Conservation (phyloP, 2,329 filamentous ascomycete species). For the Fusarium nisikadoi region DNA sequence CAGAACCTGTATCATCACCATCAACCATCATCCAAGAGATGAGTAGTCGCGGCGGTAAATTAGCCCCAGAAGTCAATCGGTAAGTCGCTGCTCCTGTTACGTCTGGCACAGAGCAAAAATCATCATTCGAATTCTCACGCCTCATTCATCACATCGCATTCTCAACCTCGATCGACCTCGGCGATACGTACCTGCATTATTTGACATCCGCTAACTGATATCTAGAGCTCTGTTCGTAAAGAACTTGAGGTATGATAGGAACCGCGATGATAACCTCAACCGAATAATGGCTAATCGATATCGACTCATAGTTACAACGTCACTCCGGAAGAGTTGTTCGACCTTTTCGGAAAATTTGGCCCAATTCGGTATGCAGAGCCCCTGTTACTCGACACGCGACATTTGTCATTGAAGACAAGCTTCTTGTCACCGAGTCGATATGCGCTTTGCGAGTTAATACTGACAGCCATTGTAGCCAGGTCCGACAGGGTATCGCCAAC, state of each 20-base stretch:
- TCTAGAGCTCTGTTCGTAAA: constrained; percentile 98
- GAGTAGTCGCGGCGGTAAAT: constrained; percentile 96
- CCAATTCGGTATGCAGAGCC: constrained; percentile 80
- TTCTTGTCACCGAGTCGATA: constrained; percentile 6
- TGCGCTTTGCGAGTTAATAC: constrained; percentile 25
- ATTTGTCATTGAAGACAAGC: neutral
- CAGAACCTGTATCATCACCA: constrained; percentile 48
- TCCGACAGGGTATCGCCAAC: constrained; percentile 96
- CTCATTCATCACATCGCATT: constrained; percentile 20
- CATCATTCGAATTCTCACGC: constrained; percentile 23
- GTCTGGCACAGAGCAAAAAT: constrained; percentile 17
- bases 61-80: constrained; percentile 99
- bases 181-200: neutral
- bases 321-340: constrained; percentile 96
- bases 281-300: constrained; percentile 60
- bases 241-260: constrained; percentile 85
- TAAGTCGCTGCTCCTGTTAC: constrained; percentile 52
- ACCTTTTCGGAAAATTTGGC: constrained; percentile 97
- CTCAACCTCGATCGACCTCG: neutral
- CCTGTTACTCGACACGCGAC: constrained; percentile 19
- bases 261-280: constrained; percentile 7
- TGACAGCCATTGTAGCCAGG: constrained; percentile 73
- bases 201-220: constrained; percentile 47
- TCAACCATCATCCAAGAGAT: constrained; percentile 73
- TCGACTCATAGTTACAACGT: constrained; percentile 89